Evolutionary conservation across 2,329 filamentous ascomycete species (phyloP), one percentile per base, ranked within the genome.

Genomic region (Fusarium sarcochroum): DNA sequence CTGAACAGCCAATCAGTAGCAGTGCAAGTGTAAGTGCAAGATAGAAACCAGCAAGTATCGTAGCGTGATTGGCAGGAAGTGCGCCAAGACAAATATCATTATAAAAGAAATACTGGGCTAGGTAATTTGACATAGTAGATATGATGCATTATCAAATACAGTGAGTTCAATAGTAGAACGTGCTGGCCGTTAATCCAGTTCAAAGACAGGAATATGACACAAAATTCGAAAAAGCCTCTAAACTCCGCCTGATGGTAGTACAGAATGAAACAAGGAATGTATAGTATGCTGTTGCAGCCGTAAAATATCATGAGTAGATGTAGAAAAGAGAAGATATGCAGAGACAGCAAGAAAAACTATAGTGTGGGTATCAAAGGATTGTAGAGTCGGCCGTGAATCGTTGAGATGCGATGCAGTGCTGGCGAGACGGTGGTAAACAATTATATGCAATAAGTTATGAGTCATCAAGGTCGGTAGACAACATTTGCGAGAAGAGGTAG

Each of bases 401-500:
- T 74, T 65, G 58, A 53, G 46, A 63, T 54, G 58, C 49, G 51
- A 60, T 65, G 51, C 48, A 45, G 46, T 49, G 34, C 23, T 55
- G 58, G 65, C 48, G 44, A 61, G 63, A 57, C 52, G 25, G 42
- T 30, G 27, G 32, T 37, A 47, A 30, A 57, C 51, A 48, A 49
- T 48, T 35, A 50, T 56, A 30, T 53, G 38, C 23, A 38, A 47
- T 54, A 58, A 21, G 30, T 49, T 45, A 21, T 34, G 57, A 45
- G 34, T 40, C 38, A 62, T 76, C 68, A 77, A 42, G 84, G 82
- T 54, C 81, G 80, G 74, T 86, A 87, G 35, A 86, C 85, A 40
- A 84, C 83, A 45, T 79, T 83, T 45, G 84, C 83, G 44, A 88
- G 80, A 50, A 86, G 81, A 23, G 85, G 76, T 21, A 71, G 52